Evolutionary conservation across 441 rosid genomes (phyloP), one percentile per base, ranked within the genome.

Genomic region (Brassica balearica): DNA sequence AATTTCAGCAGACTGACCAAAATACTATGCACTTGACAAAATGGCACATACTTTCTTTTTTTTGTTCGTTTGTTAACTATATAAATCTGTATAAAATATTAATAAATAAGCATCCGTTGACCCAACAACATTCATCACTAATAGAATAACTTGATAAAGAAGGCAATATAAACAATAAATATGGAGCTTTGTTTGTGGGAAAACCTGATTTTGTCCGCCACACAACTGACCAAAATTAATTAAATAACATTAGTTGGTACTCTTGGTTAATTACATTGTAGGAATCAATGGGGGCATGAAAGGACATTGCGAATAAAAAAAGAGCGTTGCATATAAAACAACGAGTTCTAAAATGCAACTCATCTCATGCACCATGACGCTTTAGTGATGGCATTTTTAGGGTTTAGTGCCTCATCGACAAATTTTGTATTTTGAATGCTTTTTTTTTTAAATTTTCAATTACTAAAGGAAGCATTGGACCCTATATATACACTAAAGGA

Each of bases 161-260:
- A 58, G 34, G 19, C 68, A 74, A 65, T 68, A 68, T 14, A 15
- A 60, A 41, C 2, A 41, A 5, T 6, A 27, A 29, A 79, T 58
- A 62, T 69, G 79, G 55, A 80, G 76, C 76, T 76, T 79, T 77
- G 27, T 76, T 62, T 17, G 75, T 80, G 82, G 85, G 84, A 78
- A 80, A 82, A 84, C 83, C 88, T 88, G 85, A 83, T 86, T 87
- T 76, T 90, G 97, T 88, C 94, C 76, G 97, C 94, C 97, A 92
- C 80, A 80, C 61, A 43, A 17, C 56, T 48, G 66, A 78, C 68
- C 78, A 74, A 81, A 51, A 74, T 23, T 11, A 48, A 58, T 80
- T 65, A 75, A 46, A 17, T 70, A 75, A 53, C 19, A 66, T 71
- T 81, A 46, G 71, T 75, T 79, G 76, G 11, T 55, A 55, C 59